Percentiles rank a stretch among this genome's conserved stretches.
phyloP scores from a whole-genome alignment of 192 early-diverging fungal species.

The Coemansia sp. region DNA sequence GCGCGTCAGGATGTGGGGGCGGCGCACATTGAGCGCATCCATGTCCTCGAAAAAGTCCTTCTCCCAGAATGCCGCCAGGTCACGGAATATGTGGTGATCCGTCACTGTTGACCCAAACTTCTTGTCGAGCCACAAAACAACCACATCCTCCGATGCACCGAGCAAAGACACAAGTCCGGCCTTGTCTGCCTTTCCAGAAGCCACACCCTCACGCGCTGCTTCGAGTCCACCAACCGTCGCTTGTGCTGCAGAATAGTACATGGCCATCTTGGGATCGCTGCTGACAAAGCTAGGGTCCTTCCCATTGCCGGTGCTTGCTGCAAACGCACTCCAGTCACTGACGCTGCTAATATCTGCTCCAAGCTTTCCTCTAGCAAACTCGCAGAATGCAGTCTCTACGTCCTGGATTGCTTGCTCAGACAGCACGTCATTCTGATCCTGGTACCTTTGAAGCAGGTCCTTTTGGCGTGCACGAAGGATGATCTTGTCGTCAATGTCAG shows the following conservation, averaged over 20 bases:
- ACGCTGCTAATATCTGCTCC: conserved; percentile 55
- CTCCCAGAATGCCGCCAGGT: conserved; percentile 93
- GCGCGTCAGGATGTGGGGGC: conserved; percentile 86
- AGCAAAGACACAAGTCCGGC: conserved; percentile 47
- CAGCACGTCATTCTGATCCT: conserved; percentile 45
- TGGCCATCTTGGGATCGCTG: conserved; percentile 69
- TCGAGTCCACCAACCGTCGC: conserved; percentile 33
- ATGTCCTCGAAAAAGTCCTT: conserved; percentile 90
- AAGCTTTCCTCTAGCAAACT: conserved; percentile 64
- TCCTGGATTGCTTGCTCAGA: conserved; percentile 57
- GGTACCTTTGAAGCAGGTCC: conserved; percentile 67
- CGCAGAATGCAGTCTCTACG: conserved; percentile 61
- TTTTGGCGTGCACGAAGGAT: conserved; percentile 88
- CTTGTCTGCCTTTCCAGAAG: conserved; percentile 30
- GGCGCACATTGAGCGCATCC: conserved; percentile 83
- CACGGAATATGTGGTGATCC: conserved; percentile 88
- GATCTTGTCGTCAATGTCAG: conserved; percentile 99
- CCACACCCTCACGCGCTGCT: conserved; percentile 14
- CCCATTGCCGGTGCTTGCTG: conserved; percentile 52
- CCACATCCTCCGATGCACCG: conserved; percentile 29
- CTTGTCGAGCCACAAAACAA: conserved; percentile 50
- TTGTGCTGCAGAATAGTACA: conserved; percentile 66
- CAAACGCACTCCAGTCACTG: conserved; percentile 64
- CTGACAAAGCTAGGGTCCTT: conserved; percentile 36
- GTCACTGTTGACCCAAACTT: conserved; percentile 65